These are phyloP conservation scores for Collariella sp. DNA, from an alignment of 495 filamentous ascomycete species.

Conservation along the genomic window DNA sequence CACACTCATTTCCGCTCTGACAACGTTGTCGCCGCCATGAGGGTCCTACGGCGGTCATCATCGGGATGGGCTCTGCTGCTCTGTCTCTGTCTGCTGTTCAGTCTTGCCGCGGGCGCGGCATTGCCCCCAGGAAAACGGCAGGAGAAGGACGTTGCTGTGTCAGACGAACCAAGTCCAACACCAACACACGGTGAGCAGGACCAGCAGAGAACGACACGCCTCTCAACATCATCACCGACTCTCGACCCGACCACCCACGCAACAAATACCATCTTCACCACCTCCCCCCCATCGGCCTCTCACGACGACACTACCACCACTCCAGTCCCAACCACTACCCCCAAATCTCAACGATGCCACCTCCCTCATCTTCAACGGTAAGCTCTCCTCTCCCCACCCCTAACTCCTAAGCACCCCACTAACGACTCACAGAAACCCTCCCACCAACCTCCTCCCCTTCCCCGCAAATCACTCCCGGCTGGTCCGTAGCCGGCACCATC, in stretches of 20 bases:
- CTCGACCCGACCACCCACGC: neutral
- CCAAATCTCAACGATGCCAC: neutral
- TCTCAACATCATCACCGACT: neutral
- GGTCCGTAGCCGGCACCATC: conserved; percentile 69
- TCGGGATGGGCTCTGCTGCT: conserved; percentile 27
- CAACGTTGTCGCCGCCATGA: conserved; percentile 9
- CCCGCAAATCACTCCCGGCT: conserved; percentile 68
- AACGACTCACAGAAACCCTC: conserved; percentile 25
- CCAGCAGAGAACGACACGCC: neutral
- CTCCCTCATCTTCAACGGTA: neutral
- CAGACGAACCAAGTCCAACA: neutral
- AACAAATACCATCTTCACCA: neutral
- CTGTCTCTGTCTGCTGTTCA: conserved; percentile 21
- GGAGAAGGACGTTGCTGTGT: neutral
- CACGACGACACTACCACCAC: neutral
- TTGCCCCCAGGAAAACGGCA: conserved; percentile 22
- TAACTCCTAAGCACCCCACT: neutral
- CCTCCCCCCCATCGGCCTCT: neutral
- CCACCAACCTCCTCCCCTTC: conserved; percentile 58
- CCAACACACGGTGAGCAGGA: neutral
- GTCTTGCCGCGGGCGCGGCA: conserved; percentile 9
- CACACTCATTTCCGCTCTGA: neutral
- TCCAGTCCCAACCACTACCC: neutral
- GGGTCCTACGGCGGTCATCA: neutral
- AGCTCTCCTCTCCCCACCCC: neutral